Evolutionary conservation across 352 stramenopile genomes (phyloP).

Genomic region (Proteromonas lacertae): DNA sequence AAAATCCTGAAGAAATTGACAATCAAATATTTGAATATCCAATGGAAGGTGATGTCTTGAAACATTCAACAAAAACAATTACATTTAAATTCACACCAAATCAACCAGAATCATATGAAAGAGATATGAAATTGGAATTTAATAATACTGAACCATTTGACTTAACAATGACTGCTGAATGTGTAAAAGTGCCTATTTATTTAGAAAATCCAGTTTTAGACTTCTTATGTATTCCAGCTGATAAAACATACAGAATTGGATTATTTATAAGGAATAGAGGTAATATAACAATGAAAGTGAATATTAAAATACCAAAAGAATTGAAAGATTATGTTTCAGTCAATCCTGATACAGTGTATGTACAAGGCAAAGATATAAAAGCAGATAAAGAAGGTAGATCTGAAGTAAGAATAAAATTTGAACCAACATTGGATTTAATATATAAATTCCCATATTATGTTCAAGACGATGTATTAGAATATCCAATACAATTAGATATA

Average conservation of each 20-base stretch:
- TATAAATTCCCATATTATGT: slow-evolving; percentile 7
- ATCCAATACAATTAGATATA: too few relatives aligned
- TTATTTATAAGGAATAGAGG: slow-evolving; percentile 36
- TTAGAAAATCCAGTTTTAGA: slow-evolving; percentile 17
- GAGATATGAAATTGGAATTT: not conserved
- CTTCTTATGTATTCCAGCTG: slow-evolving; percentile 35
- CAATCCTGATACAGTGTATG: slow-evolving; percentile 33
- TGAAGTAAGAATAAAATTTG: slow-evolving; percentile 25
- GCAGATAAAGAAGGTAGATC: too few relatives aligned
- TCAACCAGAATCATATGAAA: not conserved
- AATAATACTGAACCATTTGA: not conserved
- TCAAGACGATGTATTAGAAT: too few relatives aligned
- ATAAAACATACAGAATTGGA: slow-evolving; percentile 17
- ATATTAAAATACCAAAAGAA: slow-evolving; percentile 23
- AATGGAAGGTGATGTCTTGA: slow-evolving; percentile 7
- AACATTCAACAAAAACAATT: slow-evolving; percentile 17
- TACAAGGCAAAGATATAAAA: slow-evolving; percentile 26
- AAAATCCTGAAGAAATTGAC: not conserved
- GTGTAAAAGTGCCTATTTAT: slow-evolving; percentile 10
- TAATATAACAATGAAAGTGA: slow-evolving; percentile 36
- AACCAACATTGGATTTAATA: slow-evolving; percentile 12
- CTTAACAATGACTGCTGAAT: not conserved
- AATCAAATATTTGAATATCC: not conserved
- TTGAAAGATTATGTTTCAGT: slow-evolving; percentile 29
- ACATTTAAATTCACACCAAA: slow-evolving; percentile 22